Base-by-base conservation (phyloP, 2,329 filamentous ascomycete genomes). In the Teratosphaeria nubilosa region DNA sequence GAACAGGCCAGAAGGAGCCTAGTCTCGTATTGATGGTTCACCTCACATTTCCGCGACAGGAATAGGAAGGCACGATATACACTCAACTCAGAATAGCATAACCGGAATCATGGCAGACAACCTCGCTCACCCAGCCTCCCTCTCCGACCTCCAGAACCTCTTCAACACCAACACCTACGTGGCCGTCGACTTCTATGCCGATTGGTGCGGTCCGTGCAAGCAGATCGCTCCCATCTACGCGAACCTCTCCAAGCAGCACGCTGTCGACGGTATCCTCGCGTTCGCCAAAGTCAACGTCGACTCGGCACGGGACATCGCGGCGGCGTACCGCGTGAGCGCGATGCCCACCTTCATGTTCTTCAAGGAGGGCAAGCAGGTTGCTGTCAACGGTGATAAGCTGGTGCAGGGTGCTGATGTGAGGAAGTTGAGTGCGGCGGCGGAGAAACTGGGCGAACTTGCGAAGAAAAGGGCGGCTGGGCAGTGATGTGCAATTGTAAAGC, bases 291-390 rank as follows among this genome's bases (percentile, higher is more conserved):
- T 80, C 27, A 76, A 81, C 58, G 78, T 81, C 14, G 79, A 81
- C 61, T 72, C 74, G 58, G 72, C 77, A 58, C 72, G 73, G 48
- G 72, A 74, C 16, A 70, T 80, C 14, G 76, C 78, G 16, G 67
- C 69, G 61, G 73, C 79, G 57, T 72, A 77, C 54, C 67, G 73
- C 11, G 75, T 81, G 5, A 72, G 72, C 34, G 78, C 79, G 63
- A 95, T 95, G 90, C 90, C 90, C 58, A 92, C 89, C 32, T 95
- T 95, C 77, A 69, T 86, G 58, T 72, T 92, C 70, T 94, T 90
- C 82, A 87, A 88, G 80, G 74, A 84, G 62, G 88, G 86, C 61
- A 72, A 88, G 72, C 86, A 87, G 78, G 73, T 83, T 22, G 78
- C 75, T 37, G 58, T 59, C n/a, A 59, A 59, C 34, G 58, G 58